Conservation (phyloP, 1,139 yeast genomes). For the Taphrina sp. region DNA sequence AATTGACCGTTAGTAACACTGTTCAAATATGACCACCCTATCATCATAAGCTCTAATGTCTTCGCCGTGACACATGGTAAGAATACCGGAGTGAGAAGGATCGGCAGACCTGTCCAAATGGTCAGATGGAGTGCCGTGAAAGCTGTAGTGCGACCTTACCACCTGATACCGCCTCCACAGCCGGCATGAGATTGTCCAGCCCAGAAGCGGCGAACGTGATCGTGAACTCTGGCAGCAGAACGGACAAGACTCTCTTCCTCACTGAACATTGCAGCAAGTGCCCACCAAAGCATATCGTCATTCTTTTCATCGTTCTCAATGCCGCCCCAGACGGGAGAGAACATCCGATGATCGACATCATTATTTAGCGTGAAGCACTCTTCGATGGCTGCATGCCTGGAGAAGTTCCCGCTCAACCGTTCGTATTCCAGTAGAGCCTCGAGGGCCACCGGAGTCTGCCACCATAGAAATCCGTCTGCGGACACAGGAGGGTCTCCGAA, state of each 20-base stretch:
- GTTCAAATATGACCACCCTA: slow-evolving; percentile 7
- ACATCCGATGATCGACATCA: background rate
- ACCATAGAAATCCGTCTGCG: background rate
- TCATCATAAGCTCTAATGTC: too few species aligned
- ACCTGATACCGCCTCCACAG: slow-evolving; percentile 1
- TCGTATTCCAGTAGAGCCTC: slow-evolving; percentile 1
- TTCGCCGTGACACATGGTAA: too few species aligned
- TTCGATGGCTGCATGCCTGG: background rate
- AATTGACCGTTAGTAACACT: slow-evolving; percentile 6
- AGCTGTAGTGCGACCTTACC: background rate
- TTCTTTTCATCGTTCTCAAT: slow-evolving; percentile 4
- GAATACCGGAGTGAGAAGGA: background rate
- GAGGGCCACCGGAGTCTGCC: slow-evolving; percentile 5
- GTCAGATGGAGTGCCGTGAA: too few species aligned
- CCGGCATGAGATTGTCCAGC: background rate
- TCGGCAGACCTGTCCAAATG: background rate
- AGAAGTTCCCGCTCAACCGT: background rate
- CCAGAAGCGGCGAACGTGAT: slow-evolving; percentile 10
- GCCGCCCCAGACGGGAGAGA: slow-evolving; percentile 4
- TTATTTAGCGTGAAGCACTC: background rate
- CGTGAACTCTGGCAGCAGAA: background rate
- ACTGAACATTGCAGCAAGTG: background rate
- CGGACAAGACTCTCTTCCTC: background rate
- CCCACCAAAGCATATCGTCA: background rate
- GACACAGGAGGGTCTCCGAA: slow-evolving; percentile 5